Evolutionary conservation across 169 alveolate species (phyloP), one percentile per base, ranked within the genome.

Genomic region (Plasmodium gaboni): DNA sequence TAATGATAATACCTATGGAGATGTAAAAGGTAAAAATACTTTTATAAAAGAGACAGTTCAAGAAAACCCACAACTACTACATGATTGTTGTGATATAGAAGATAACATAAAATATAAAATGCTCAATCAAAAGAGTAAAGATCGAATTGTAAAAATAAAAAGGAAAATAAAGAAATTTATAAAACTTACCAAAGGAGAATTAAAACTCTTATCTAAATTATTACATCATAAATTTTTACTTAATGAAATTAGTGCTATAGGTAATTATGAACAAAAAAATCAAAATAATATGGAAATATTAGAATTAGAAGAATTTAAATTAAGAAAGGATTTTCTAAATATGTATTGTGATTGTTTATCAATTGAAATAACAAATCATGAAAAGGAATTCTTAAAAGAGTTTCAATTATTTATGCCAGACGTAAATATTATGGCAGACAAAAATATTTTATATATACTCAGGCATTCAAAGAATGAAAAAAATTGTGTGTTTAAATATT

Each of bases 171-270:
- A 64, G 67, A 76, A 76, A 76, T 64, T 50, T 51, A 76, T 64
- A 64, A 76, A 76, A n/a, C 44, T 76, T 50, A 76, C 78, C 5
- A 76, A 76, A 68, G 89, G 67, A 24, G 89, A 76, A 50, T 64
- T 64, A 9, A 76, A 76, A 50, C n/a, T 76, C 26, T 76, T 76
- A 13, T 76, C 89, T 19, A 76, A 76, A 13, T 50, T 76, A 42
- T 68, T 76, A 65, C 89, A 76, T 76, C 89, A 76, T 64, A 76
- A 76, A 76, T 76, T 76, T 53, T 64, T 76, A 51, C 63, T 76
- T 10, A 76, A 76, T 57, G 89, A 76, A 76, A 76, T 76, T 19
- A 76, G 42, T 19, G 76, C 78, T 6, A 48, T 76, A 46, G 89
- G 89, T 64, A 76, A 76, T 76, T 76, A 76, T 59, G 69, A 76